Evolutionary conservation across 345 rosid genomes (phyloP).

Genomic region (Linum lewisii): DNA sequence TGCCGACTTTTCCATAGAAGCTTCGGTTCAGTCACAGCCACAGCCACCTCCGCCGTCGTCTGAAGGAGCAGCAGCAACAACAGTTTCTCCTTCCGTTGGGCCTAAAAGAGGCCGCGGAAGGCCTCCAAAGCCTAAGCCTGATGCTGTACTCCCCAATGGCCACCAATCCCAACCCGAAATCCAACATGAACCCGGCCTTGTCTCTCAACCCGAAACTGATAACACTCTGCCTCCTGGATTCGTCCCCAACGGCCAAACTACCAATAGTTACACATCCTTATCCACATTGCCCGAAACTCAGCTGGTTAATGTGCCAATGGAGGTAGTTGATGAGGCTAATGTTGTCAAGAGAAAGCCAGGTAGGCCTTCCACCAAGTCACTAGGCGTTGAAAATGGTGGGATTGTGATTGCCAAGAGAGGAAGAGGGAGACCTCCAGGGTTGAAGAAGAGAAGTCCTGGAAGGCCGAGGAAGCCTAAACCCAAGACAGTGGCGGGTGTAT

Average conservation of each 20-base stretch:
- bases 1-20: background rate
- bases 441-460: slow-evolving; percentile 21
- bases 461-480: slow-evolving; percentile 30
- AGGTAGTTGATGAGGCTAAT: background rate
- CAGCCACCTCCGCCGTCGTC: background rate
- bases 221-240: background rate
- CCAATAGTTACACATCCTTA: background rate
- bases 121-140: slow-evolving; percentile 43
- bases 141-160: background rate
- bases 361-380: slow-evolving; percentile 31
- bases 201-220: background rate
- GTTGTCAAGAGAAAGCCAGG: slow-evolving; percentile 27
- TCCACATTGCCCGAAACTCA: background rate
- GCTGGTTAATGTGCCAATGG: slow-evolving; percentile 6
- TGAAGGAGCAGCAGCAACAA: background rate
- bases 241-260: background rate
- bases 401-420: slow-evolving; percentile 17
- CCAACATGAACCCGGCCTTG: too few species aligned
- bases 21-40: background rate
- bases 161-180: background rate
- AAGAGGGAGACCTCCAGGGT: slow-evolving; percentile 32
- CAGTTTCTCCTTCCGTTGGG: slow-evolving; percentile 21
- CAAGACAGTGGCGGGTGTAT: slow-evolving; percentile 13
- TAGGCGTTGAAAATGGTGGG: slow-evolving; percentile 9
- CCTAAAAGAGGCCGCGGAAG: slow-evolving; percentile 58